Conservation (phyloP, 2,329 filamentous ascomycete genomes). For the Bipolaris sorokiniana region DNA sequence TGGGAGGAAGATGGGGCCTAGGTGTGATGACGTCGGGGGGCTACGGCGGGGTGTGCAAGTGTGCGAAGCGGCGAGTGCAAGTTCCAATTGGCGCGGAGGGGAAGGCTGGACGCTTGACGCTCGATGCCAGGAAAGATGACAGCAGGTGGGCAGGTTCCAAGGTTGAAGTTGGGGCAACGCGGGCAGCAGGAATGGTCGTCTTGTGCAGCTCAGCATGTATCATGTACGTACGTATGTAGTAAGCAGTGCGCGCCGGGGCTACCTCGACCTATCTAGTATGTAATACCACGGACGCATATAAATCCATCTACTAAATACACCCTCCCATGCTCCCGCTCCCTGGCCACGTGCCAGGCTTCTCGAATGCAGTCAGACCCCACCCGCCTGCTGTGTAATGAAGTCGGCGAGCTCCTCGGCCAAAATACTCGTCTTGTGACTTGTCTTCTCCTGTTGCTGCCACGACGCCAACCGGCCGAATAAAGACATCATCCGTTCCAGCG, state of each 20-base stretch:
- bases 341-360: background rate
- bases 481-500: conserved; percentile 6
- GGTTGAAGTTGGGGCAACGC: background rate
- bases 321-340: no score
- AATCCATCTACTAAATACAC: no score
- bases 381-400: conserved; percentile 1
- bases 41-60: conserved; percentile 10
- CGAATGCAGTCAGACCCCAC: conserved; percentile 1
- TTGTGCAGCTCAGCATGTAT: background rate
- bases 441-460: background rate
- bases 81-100: conserved; percentile 11
- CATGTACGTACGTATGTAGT: background rate
- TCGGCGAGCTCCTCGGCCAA: background rate
- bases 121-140: background rate
- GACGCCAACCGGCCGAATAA: background rate
- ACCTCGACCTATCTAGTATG: no score
- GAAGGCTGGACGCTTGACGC: conserved; percentile 11
- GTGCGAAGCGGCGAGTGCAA: conserved; percentile 10
- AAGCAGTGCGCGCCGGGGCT: background rate
- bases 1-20: conserved; percentile 4
- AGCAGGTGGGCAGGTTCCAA: conserved; percentile 2
- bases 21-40: conserved; percentile 19
- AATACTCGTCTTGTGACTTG: conserved; percentile 13
- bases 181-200: background rate
- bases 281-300: no score